Base-by-base conservation (phyloP, 805 yeast species). In the Ogataea pignaliae region DNA sequence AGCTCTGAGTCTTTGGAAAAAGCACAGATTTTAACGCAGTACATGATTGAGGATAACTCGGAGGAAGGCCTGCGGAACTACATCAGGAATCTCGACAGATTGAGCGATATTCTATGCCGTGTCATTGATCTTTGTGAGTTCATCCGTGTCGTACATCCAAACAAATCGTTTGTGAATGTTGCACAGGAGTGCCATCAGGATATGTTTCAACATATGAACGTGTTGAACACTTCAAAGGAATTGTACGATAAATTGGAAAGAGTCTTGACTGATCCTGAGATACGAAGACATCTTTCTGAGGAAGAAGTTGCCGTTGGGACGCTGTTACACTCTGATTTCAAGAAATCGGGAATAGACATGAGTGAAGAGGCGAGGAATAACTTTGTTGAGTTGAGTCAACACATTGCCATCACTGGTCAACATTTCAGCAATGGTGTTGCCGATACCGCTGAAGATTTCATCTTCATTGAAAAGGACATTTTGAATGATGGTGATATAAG, bases 71-170 rank as follows among this genome's bases (percentile, higher is more conserved):
- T 74, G 16, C 52, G 55, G 14, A 62, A 69, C 5, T 87, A 79
- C 42, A 76, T 91, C 42, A 59, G 78, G 36, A 79, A 81, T 41
- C 68, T 93, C 50, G 99, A 93, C 60, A 79, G 88, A 52, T 66
- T 93, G 34, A 85, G 96, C 56, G 98, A 93, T 59, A 77, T 85
- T 28, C 65, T 93, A 29, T 93, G 99, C 60, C 78, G 96, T 44
- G 97, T 88, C 6, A 90, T 93, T 34, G 99, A 93, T 64, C 75
- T 91, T 40, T 91, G 96, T 32, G 98, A 90, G 55, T 91, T 91
- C 66, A 79, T 93, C 28, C 70, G 98, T 38, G 89, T 88, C 18
- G 81, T 84, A 1, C 98, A 91, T 60, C 97, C 98, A 1, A 76
- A 82, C 50, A 69, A 69, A 40, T 64, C 69, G 14, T 88, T 87